Base-by-base conservation (phyloP, 2,329 filamentous ascomycete genomes). In the Domatiomyces catenatus region DNA sequence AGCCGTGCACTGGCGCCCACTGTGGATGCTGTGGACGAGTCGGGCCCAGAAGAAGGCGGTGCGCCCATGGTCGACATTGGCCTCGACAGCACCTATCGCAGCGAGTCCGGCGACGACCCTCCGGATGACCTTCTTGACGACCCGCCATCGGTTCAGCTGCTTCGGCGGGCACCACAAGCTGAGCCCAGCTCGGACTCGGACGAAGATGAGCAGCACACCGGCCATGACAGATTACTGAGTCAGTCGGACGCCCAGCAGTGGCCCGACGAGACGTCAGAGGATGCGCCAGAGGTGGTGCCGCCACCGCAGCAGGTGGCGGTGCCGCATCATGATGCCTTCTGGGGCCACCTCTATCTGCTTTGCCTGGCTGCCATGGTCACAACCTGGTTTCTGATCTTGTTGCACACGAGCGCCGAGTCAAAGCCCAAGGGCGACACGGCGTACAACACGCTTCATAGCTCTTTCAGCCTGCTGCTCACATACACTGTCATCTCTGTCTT, bases 401-500 rank as follows among this genome's bases (percentile, higher is more conserved):
- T 98, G 42, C 87, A 96, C 63, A 96, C 90, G 1, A 80, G 84
- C 17, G 71, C 81, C 0, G 83, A 84, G 4, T 71, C 71, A 49
- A 74, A 74, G 50, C 84, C 84, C 62, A 76, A 76, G 53, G 90
- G 89, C 12, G 92, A 98, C 66, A 95, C 90, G 1, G 87, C 98
- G 52, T 98, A 98, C 66, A 87, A 84, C 12, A 88, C 86, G 3
- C 70, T 98, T 36, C 83, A 85, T 59, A 80, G 81, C 48, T 95
- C 89, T 0, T 92, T 93, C 61, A 83, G 92, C 62, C 82, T 96
- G 57, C 79, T 98, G 43, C 85, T 86, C 1, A 80, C 92, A 48
- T 93, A 96, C 67, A 96, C 92, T 0, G 66, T 96, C 17, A 82
- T 95, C n/a, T 84, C 92, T 0, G 73, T 95, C 42, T 72, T 93